phyloP scores from a whole-genome alignment of 2,329 filamentous ascomycete genomes.

The Fusarium sp. region DNA sequence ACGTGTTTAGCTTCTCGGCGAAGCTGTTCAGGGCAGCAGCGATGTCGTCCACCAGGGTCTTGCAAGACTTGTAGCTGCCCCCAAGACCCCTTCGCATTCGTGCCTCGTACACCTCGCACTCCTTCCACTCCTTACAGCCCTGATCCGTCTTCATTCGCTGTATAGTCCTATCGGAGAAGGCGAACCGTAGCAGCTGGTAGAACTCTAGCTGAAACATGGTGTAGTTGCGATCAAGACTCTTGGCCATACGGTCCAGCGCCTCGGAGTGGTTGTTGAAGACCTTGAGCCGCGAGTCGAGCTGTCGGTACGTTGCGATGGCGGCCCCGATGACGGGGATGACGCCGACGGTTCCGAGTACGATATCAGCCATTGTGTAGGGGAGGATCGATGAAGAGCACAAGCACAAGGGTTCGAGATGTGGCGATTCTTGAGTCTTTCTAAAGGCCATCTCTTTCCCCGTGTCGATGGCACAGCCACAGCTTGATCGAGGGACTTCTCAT shows the following conservation, averaged over 20 bases:
- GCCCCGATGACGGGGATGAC: not conserved
- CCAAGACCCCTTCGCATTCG: not conserved
- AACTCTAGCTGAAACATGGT: constrained; percentile 12
- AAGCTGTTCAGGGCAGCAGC: not conserved
- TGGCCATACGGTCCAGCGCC: not conserved
- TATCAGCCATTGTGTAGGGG: not conserved
- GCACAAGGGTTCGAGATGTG: not conserved
- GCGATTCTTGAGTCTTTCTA: not conserved
- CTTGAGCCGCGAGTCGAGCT: not conserved
- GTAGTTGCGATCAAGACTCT: not conserved
- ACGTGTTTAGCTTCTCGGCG: not conserved
- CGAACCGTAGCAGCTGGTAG: constrained; percentile 1
- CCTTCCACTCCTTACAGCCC: not conserved
- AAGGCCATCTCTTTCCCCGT: not conserved
- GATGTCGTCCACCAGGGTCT: not conserved
- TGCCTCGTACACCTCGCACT: not conserved
- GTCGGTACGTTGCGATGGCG: not conserved
- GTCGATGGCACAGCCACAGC: not conserved
- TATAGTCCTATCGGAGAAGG: not conserved
- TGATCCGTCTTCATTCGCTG: not conserved
- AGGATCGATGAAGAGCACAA: not conserved
- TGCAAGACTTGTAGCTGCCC: not conserved
- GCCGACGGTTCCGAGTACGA: not conserved
- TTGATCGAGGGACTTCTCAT: not conserved
- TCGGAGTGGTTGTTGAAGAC: not conserved